Conservation (phyloP, 106 monocot genomes). For the Allium sativum region DNA sequence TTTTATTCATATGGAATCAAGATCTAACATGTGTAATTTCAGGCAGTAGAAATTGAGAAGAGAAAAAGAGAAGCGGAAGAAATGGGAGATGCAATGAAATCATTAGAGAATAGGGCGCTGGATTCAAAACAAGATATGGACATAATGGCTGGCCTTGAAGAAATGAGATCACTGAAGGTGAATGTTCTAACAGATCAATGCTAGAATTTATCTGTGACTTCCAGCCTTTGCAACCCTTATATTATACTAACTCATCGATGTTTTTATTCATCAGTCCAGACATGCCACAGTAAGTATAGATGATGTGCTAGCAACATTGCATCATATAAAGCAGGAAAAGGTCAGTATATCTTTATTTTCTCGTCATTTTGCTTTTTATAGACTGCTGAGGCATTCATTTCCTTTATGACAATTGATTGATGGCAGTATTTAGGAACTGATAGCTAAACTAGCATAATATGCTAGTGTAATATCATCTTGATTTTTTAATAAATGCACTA, state of each 20-base stretch:
- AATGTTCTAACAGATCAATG: not conserved
- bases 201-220: not conserved
- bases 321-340: conserved; percentile 46
- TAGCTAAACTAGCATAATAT: not conserved
- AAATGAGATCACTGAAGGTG: conserved; percentile 98
- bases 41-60: conserved; percentile 49
- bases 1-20: not conserved
- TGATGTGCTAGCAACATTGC: conserved; percentile 64
- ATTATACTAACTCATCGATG: conserved; percentile 4
- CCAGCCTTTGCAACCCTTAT: not conserved
- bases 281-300: conserved; percentile 88
- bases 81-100: conserved; percentile 97
- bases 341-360: conserved; percentile 14
- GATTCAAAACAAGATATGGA: conserved; percentile 98
- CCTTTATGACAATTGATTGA: not conserved
- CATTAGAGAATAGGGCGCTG: conserved; percentile 73
- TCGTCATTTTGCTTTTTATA: not conserved
- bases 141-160: conserved; percentile 85
- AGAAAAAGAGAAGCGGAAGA: conserved; percentile 72
- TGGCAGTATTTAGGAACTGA: not conserved
- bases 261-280: conserved; percentile 60
- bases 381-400: not conserved
- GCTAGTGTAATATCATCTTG: not conserved
- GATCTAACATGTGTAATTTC: not conserved
- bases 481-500: not conserved